Evolutionary conservation across 163 green algal species (phyloP).

Genomic region (Prototheca cutis): DNA sequence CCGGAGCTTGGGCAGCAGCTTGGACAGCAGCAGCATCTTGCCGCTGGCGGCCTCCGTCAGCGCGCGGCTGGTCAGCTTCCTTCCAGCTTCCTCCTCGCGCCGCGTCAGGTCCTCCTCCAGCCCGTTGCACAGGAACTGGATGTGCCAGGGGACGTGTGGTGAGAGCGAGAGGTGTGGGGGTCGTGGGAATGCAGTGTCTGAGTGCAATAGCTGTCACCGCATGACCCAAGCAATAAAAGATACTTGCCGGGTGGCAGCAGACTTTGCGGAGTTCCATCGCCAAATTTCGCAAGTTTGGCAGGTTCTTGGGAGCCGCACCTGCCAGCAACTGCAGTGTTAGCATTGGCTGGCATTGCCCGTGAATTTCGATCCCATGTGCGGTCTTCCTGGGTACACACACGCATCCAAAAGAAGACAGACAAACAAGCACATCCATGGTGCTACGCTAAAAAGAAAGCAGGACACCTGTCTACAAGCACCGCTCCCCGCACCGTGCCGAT

Average conservation of each 20-base stretch:
- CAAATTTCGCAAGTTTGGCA: slow-evolving; percentile 75
- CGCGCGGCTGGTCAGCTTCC: slow-evolving; percentile 25
- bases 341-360: too few relatives aligned
- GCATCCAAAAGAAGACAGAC: too few relatives aligned
- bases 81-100: slow-evolving; percentile 13
- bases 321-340: slow-evolving; percentile 50
- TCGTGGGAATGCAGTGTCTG: background rate
- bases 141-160: background rate
- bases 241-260: slow-evolving; percentile 72
- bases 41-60: slow-evolving; percentile 55
- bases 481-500: slow-evolving; percentile 53
- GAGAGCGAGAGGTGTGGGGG: background rate
- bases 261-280: slow-evolving; percentile 88
- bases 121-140: slow-evolving; percentile 73
- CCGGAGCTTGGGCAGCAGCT: slow-evolving; percentile 89
- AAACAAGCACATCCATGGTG: too few relatives aligned
- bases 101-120: slow-evolving; percentile 70
- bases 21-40: slow-evolving; percentile 94
- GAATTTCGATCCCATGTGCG: too few relatives aligned
- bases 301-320: slow-evolving; percentile 46
- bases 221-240: background rate
- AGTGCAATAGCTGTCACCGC: background rate
- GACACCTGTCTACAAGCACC: too few relatives aligned
- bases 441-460: too few relatives aligned
- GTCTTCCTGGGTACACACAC: too few relatives aligned